Percentiles rank a stretch among this genome's conserved stretches.
Evolutionary conservation across 768 basidiomycete species (phyloP).

Genomic region (Suillus variegatus): DNA sequence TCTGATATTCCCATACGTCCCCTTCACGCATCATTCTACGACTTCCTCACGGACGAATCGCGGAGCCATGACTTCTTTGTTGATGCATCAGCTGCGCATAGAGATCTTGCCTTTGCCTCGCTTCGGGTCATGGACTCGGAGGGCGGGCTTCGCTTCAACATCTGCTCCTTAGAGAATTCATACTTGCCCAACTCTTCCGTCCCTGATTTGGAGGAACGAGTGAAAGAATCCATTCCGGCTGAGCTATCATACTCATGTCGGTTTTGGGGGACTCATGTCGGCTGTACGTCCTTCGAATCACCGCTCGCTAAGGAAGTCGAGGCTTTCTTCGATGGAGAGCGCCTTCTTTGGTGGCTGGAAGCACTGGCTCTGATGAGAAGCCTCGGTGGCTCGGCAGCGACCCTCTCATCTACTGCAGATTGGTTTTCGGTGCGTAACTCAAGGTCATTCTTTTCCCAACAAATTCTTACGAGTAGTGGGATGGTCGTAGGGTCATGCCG

Average conservation of each 20-base stretch:
- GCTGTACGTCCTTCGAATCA: background rate
- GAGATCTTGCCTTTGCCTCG: slow-evolving; percentile 17
- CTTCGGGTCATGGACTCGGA: slow-evolving; percentile 9
- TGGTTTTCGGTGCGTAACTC: background rate
- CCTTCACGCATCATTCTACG: slow-evolving; percentile 29
- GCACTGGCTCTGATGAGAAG: background rate
- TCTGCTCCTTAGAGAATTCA: background rate
- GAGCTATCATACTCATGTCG: background rate
- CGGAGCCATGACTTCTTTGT: slow-evolving; percentile 17
- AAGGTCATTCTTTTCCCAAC: background rate
- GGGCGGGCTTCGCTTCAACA: background rate
- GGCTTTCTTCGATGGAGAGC: background rate
- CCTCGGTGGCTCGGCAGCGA: background rate
- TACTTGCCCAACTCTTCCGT: background rate
- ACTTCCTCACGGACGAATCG: slow-evolving; percentile 20
- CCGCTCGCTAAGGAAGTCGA: background rate
- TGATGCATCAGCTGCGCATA: background rate
- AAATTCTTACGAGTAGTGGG: background rate
- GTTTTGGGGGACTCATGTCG: background rate
- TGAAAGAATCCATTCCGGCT: background rate
- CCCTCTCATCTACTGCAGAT: background rate
- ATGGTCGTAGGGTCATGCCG: background rate
- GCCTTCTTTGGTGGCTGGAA: background rate
- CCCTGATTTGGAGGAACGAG: background rate
- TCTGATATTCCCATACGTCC: slow-evolving; percentile 10